Conservation (phyloP, 2,329 filamentous ascomycete genomes). For the Penicillium brasilianum region DNA sequence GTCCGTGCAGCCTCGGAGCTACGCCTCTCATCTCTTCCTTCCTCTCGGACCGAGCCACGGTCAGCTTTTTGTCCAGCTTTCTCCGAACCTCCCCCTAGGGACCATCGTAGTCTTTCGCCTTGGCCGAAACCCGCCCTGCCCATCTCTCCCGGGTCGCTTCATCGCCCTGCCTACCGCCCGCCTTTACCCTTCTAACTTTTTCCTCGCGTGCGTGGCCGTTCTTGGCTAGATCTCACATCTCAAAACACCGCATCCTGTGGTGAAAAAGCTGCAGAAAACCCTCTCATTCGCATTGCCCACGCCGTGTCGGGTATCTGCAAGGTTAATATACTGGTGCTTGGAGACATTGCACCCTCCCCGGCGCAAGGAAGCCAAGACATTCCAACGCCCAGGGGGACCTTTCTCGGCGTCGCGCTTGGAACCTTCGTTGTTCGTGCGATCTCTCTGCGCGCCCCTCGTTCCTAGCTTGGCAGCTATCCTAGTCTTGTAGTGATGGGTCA, state of each 20-base stretch:
- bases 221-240: background rate
- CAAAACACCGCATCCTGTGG: background rate
- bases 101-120: background rate
- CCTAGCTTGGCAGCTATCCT: conserved; percentile 41
- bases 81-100: background rate
- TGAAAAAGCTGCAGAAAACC: conserved; percentile 5
- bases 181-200: background rate
- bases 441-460: conserved; percentile 23
- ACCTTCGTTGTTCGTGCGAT: conserved; percentile 32
- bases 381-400: conserved; percentile 33
- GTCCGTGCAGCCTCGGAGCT: conserved; percentile 21
- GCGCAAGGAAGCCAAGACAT: conserved; percentile 38
- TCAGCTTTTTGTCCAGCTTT: background rate
- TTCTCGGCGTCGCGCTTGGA: conserved; percentile 31
- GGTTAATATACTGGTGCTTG: conserved; percentile 27
- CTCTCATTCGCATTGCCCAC: background rate
- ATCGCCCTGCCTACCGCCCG: background rate
- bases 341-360: conserved; percentile 15
- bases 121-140: background rate
- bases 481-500: conserved; percentile 53
- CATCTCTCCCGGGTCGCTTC: background rate
- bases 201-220: conserved; percentile 1
- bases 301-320: conserved; percentile 17
- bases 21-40: conserved; percentile 5
- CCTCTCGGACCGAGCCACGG: background rate